These are phyloP conservation scores for Saturnispora serradocipensis DNA, from an alignment of 805 yeast species.

Conservation along the genomic window DNA sequence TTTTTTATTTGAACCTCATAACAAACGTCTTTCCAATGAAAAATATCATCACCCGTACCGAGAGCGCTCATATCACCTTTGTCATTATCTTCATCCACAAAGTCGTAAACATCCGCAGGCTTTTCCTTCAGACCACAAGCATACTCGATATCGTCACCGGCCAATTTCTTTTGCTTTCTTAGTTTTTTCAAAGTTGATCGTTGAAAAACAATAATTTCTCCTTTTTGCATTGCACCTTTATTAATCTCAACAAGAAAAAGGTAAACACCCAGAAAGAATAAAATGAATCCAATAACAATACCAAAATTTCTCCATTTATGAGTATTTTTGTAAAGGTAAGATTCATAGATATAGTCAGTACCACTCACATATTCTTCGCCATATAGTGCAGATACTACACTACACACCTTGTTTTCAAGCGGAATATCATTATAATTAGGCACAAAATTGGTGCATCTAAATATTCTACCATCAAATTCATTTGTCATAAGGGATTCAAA, in stretches of 20 bases:
- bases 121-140: slow-evolving; percentile 17
- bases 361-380: slow-evolving; percentile 52
- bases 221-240: slow-evolving; percentile 57
- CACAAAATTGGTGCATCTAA: slow-evolving; percentile 37
- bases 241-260: slow-evolving; percentile 46
- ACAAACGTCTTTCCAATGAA: slow-evolving; percentile 71
- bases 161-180: slow-evolving; percentile 30
- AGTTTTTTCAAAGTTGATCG: slow-evolving; percentile 37
- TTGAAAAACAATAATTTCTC: slow-evolving; percentile 60
- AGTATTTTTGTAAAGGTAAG: slow-evolving; percentile 41
- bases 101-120: slow-evolving; percentile 16
- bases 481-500: slow-evolving; percentile 52
- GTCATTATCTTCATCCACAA: slow-evolving; percentile 10
- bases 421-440: slow-evolving; percentile 31
- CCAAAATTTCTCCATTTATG: slow-evolving; percentile 83
- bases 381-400: slow-evolving; percentile 45
- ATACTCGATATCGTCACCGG: slow-evolving; percentile 25
- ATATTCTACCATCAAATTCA: slow-evolving; percentile 42
- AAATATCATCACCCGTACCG: slow-evolving; percentile 38
- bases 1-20: slow-evolving; percentile 58
- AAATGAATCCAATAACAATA: slow-evolving; percentile 44
- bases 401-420: slow-evolving; percentile 21
- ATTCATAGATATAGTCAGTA: slow-evolving; percentile 39
- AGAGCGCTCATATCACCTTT: slow-evolving; percentile 25
- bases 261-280: slow-evolving; percentile 48